These are phyloP conservation scores for Fraxinus dipetala DNA, from an alignment of 305 asterid genomes.

Conservation along the genomic window DNA sequence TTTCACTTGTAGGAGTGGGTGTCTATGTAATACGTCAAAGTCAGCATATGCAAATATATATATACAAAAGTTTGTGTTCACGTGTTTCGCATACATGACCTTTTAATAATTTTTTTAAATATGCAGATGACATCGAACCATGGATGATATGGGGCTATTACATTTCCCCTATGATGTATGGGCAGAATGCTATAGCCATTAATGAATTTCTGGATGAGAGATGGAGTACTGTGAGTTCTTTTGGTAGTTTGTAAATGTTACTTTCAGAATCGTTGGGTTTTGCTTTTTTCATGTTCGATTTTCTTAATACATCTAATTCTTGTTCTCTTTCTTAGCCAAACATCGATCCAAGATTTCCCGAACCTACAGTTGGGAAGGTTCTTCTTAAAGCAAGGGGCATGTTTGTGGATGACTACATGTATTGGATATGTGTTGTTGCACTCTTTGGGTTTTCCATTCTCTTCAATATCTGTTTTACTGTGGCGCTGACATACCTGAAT, in stretches of 20 bases:
- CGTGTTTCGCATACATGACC: neutral
- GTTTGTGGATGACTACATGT: constrained; percentile 70
- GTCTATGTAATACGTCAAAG: neutral
- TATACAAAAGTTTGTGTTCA: neutral
- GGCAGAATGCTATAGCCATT: constrained; percentile 82
- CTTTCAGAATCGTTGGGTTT: neutral
- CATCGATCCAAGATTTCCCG: constrained; percentile 45
- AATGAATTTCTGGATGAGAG: constrained; percentile 78
- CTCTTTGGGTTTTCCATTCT: constrained; percentile 75
- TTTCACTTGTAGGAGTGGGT: neutral
- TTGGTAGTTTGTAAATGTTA: constrained; percentile 5
- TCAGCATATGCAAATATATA: neutral
- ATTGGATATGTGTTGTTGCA: constrained; percentile 73
- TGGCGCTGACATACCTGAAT: constrained; percentile 62
- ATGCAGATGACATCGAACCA: constrained; percentile 73
- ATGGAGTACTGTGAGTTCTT: constrained; percentile 77
- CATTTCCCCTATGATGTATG: constrained; percentile 83
- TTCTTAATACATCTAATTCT: constrained; percentile 8
- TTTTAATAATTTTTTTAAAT: neutral
- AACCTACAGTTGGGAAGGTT: constrained; percentile 77
- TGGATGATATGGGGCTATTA: constrained; percentile 88
- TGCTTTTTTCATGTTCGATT: constrained; percentile 2
- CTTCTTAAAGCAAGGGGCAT: constrained; percentile 83
- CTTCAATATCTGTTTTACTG: constrained; percentile 63
- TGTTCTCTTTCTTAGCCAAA: constrained; percentile 48